Evolutionary conservation across 2,329 filamentous ascomycete genomes (phyloP), one percentile per base, ranked within the genome.

Genomic region (Colletotrichum sp.): DNA sequence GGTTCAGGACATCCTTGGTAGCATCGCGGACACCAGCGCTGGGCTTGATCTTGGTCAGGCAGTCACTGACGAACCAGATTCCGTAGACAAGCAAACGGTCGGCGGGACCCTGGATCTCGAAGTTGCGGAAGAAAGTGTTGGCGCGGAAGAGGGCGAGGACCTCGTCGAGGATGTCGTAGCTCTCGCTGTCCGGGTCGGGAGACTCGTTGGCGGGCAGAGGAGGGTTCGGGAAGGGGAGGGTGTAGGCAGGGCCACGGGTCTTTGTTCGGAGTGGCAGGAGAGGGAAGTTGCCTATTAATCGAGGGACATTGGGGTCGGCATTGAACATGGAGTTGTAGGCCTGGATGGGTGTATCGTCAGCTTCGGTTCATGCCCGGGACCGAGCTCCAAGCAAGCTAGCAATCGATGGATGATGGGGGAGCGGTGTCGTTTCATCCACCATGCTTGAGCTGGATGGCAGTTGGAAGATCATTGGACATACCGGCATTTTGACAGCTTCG

Each of bases 101-200:
- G 75, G 97, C 96, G 30, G 95, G 95, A 16, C 97, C 97, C 87
- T 98, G 96, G 88, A 99, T 98, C 90, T 99, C 97, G 82, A 99
- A 99, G 90, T 99, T 99, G 82, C 97, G 95, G 91, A 99, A 99
- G 87, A 99, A 96, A 76, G 96, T 98, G 89, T 99, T 99, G 81
- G 97, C 96, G 79, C 97, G 95, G 91, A 99, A 99, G 66, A 99
- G 92, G 15, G 93, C 91, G 71, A 99, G 91, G 68, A 98, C 93
- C 89, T 99, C 97, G 87, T 99, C 97, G 71, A 99, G 91, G 77
- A 97, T 95, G 88, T 99, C 97, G 90, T 99, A 99, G 82, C 94
- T 96, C 85, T 98, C 95, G 85, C 92, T 93, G 85, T 97, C 95
- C 66, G 96, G 94, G 85, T 98, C 95, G 81, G 89, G 93, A 80